Conservation (phyloP, 306 rosid species). For the Betula pendula region DNA sequence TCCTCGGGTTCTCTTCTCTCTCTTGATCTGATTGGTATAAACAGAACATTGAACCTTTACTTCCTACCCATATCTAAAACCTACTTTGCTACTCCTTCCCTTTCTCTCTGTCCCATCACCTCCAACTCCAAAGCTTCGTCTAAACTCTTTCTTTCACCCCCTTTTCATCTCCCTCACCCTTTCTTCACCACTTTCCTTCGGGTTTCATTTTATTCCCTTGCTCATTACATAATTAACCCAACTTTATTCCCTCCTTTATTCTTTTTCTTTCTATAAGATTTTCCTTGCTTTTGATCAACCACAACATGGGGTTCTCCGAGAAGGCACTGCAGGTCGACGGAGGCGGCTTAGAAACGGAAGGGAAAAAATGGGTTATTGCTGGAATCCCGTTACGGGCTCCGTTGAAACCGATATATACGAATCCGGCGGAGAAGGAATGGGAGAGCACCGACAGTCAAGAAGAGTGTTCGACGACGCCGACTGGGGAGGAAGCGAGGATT, state of each 20-base stretch:
- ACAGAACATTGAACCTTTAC: constrained; percentile 23
- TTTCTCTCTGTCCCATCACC: constrained; percentile 31
- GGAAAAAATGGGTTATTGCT: constrained; percentile 64
- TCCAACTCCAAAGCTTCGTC: constrained; percentile 25
- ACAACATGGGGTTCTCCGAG: constrained; percentile 65
- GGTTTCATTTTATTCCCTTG: constrained; percentile 45
- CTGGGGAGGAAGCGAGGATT: constrained; percentile 60
- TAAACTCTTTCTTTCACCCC: constrained; percentile 24
- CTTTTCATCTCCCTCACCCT: constrained; percentile 17
- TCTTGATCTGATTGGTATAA: constrained; percentile 18
- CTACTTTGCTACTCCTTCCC: constrained; percentile 11
- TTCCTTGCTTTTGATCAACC: background rate
- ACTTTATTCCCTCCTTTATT: constrained; percentile 48
- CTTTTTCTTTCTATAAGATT: constrained; percentile 30
- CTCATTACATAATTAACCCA: background rate
- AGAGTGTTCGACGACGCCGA: constrained; percentile 68
- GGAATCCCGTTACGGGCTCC: constrained; percentile 63
- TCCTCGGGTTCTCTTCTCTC: constrained; percentile 46
- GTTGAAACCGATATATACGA: constrained; percentile 58
- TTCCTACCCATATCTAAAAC: constrained; percentile 13
- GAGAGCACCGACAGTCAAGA: constrained; percentile 23
- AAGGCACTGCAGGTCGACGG: constrained; percentile 41
- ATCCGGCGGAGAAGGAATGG: constrained; percentile 29
- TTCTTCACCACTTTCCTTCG: constrained; percentile 52
- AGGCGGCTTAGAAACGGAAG: constrained; percentile 44